A percentile compares a stretch with the other conserved stretches of the same genome.
phyloP scores from a whole-genome alignment of 164 flowering plant genomes.

The Stephania yunnanensis region DNA sequence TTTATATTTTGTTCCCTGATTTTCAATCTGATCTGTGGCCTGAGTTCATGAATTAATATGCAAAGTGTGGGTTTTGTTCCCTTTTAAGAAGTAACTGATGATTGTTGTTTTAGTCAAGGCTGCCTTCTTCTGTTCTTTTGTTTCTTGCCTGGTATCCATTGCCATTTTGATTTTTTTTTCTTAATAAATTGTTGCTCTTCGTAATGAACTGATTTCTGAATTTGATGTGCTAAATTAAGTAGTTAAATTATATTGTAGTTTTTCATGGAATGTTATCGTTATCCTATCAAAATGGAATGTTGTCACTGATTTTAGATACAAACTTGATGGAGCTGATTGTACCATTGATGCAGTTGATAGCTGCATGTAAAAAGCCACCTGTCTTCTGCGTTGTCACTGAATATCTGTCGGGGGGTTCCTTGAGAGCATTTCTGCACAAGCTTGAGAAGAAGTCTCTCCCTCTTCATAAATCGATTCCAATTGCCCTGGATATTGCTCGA shows the following conservation, averaged over 20 bases:
- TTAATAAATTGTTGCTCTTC: background rate
- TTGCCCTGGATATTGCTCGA: conserved; percentile 77
- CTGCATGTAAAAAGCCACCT: conserved; percentile 69
- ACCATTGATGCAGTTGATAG: conserved; percentile 57
- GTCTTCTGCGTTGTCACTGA: conserved; percentile 75
- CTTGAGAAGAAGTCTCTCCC: conserved; percentile 55
- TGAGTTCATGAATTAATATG: too few species aligned
- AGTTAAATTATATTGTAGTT: background rate
- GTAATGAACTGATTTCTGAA: background rate
- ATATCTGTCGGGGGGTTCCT: conserved; percentile 76
- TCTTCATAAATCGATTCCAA: conserved; percentile 40
- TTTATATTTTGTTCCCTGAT: too few species aligned
- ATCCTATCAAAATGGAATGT: background rate
- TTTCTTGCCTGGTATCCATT: background rate
- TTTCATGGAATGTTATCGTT: background rate
- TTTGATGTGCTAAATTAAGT: background rate
- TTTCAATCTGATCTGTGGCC: too few species aligned
- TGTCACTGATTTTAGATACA: background rate
- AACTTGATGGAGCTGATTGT: conserved; percentile 8
- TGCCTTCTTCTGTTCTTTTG: background rate
- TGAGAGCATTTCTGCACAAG: conserved; percentile 77
- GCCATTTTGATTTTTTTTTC: background rate
- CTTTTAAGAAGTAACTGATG: too few species aligned
- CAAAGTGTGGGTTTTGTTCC: too few species aligned
- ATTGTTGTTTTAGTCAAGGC: background rate